Evolutionary conservation across 2,329 filamentous ascomycete species (phyloP).

Genomic region (Cordyceps pruinosa): DNA sequence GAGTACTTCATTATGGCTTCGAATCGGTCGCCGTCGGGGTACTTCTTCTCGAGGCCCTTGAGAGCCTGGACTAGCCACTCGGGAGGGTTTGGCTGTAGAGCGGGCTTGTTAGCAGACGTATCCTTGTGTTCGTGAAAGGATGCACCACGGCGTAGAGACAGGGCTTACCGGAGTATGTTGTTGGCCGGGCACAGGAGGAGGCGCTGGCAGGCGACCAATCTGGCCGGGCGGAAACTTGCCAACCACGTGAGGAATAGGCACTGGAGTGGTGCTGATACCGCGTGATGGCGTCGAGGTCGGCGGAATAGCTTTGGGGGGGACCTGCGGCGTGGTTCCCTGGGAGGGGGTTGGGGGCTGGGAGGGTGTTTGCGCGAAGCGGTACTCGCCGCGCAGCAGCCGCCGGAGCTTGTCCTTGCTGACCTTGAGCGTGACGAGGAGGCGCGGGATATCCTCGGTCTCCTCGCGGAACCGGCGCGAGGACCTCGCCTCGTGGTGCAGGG

Average conservation of each 20-base stretch:
- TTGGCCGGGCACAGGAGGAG: slow-evolving; percentile 52
- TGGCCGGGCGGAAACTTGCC: slow-evolving; percentile 41
- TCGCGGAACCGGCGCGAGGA: slow-evolving; percentile 62
- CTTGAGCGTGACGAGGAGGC: slow-evolving; percentile 66
- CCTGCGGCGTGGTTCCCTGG: slow-evolving; percentile 26
- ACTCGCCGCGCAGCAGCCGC: slow-evolving; percentile 53
- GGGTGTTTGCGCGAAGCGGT: slow-evolving; percentile 31
- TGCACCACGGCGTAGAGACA: not conserved
- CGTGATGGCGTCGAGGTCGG: slow-evolving; percentile 31
- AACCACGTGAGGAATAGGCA: slow-evolving; percentile 22
- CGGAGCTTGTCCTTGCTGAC: slow-evolving; percentile 66
- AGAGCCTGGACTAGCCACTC: slow-evolving; percentile 75
- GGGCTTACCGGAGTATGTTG: slow-evolving; percentile 53
- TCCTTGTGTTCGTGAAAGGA: too few relatives aligned
- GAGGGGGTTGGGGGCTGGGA: slow-evolving; percentile 31
- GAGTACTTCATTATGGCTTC: slow-evolving; percentile 89
- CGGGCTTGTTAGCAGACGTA: not conserved
- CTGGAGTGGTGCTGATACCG: slow-evolving; percentile 25
- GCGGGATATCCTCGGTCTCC: slow-evolving; percentile 69
- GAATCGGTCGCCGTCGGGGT: slow-evolving; percentile 71
- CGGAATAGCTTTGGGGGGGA: slow-evolving; percentile 26
- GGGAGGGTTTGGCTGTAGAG: slow-evolving; percentile 70
- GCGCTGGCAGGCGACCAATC: slow-evolving; percentile 62
- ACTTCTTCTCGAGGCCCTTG: slow-evolving; percentile 59
- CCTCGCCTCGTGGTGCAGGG: slow-evolving; percentile 63